Base-by-base conservation (phyloP, 2,329 filamentous ascomycete genomes). In the Verticillium nubilum region DNA sequence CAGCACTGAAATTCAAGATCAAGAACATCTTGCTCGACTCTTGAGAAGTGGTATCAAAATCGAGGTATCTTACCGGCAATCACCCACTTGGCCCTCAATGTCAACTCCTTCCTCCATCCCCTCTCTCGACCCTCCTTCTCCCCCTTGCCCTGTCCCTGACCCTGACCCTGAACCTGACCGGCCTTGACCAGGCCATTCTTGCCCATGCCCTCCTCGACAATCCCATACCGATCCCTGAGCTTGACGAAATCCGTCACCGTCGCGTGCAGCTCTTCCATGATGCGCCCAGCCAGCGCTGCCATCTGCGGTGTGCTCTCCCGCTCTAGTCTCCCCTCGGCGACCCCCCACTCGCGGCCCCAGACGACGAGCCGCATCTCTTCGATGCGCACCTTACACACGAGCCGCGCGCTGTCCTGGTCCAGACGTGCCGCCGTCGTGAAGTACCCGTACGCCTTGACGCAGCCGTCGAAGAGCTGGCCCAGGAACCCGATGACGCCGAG, bases 291-390 rank as follows among this genome's bases (percentile, higher is more conserved):
- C 62, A 80, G 64, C 23, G 62, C 61, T 57, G 73, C 68, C 65
- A 80, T 67, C 63, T 72, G 71, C 37, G 73, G 71, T 55, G 74
- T 74, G 54, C 68, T 67, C 42, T 71, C 73, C 35, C 68, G 68
- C 65, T 89, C 77, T 1, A 80, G 68, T 56, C 63, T 69, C 5
- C 78, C 78, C 67, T 80, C 77, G 10, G 74, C 71, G 33, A 80
- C 76, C 26, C 78, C 78, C 77, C 78, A 80, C 63, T 79, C 75
- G 31, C 78, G 67, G 19, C 78, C 78, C 78, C 78, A 80, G 60
- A 79, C 75, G 29, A 76, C 66, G 35, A 80, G 70, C 4, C 78
- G 72, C 75, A 78, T 79, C 72, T 80, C 78, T 68, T 80, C 78
- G 65, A 80, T 80, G 56, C 76, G 74, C 58, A 80, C 75, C 65